Percentiles rank a stretch among this genome's conserved stretches.
phyloP scores from a whole-genome alignment of 331 rosid genomes.

The Stylosanthes scabra region DNA sequence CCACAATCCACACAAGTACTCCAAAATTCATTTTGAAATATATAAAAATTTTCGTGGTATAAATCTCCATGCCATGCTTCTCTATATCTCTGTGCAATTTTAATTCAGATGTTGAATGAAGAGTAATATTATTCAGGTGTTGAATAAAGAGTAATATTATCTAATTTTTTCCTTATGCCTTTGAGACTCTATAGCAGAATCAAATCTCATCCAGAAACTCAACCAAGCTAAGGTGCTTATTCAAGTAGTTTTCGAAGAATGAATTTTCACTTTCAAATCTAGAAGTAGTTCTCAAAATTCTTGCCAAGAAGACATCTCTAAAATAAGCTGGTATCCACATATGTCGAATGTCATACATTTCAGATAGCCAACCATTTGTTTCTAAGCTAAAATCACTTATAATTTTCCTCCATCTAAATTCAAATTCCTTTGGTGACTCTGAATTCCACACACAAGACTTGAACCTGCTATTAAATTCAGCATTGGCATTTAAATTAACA shows the following conservation, averaged over 20 bases:
- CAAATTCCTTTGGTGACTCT: not conserved
- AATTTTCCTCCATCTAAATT: not conserved
- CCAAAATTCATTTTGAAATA: not conserved
- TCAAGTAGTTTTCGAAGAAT: not conserved
- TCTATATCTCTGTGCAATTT: not conserved
- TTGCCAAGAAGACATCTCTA: not conserved
- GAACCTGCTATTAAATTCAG: not conserved
- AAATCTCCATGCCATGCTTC: no score
- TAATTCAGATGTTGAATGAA: no score
- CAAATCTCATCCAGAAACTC: not conserved
- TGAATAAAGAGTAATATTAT: not conserved
- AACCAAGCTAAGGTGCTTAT: not conserved
- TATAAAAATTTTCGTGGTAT: not conserved
- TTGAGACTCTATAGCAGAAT: not conserved
- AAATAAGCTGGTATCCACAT: no score
- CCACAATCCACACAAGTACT: not conserved
- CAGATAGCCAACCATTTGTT: not conserved
- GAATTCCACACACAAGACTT: not conserved
- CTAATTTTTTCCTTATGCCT: not conserved
- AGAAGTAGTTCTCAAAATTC: not conserved
- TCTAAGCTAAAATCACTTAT: not conserved
- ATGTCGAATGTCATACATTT: no score
- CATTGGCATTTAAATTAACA: not conserved
- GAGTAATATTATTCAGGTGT: not conserved
- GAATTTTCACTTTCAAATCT: not conserved